phyloP scores from a whole-genome alignment of 495 filamentous ascomycete genomes.

The Tuber aestivum region DNA sequence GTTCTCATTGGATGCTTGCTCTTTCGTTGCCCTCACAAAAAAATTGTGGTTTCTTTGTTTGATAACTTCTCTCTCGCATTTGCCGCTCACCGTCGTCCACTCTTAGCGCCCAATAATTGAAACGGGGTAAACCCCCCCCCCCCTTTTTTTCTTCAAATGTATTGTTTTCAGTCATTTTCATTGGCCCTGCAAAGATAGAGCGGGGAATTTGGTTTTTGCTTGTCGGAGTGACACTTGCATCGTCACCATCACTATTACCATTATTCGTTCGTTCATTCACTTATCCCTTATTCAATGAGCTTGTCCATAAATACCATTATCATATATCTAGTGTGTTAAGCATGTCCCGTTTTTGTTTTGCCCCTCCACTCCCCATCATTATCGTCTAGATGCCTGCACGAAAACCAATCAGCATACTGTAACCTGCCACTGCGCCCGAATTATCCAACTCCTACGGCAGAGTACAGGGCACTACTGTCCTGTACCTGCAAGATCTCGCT shows the following conservation, averaged over 20 bases:
- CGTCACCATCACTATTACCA: background rate
- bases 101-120: conserved; percentile 27
- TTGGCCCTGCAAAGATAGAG: background rate
- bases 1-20: background rate
- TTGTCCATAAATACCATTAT: background rate
- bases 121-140: conserved; percentile 16
- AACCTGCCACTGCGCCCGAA: background rate
- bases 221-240: background rate
- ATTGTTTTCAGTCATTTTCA: conserved; percentile 1
- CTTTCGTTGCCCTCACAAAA: conserved; percentile 5
- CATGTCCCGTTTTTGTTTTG: background rate
- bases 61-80: conserved; percentile 6
- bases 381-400: background rate
- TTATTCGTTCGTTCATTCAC: background rate
- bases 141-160: background rate
- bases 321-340: background rate
- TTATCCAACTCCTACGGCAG: background rate
- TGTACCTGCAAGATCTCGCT: background rate
- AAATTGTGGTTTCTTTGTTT: conserved; percentile 16
- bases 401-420: background rate
- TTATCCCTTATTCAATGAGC: background rate
- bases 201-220: background rate
- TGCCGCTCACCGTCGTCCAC: conserved; percentile 21
- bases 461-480: background rate
- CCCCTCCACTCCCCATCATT: background rate